Evolutionary conservation across 805 yeast genomes (phyloP).

Genomic region (Candida incommunis): DNA sequence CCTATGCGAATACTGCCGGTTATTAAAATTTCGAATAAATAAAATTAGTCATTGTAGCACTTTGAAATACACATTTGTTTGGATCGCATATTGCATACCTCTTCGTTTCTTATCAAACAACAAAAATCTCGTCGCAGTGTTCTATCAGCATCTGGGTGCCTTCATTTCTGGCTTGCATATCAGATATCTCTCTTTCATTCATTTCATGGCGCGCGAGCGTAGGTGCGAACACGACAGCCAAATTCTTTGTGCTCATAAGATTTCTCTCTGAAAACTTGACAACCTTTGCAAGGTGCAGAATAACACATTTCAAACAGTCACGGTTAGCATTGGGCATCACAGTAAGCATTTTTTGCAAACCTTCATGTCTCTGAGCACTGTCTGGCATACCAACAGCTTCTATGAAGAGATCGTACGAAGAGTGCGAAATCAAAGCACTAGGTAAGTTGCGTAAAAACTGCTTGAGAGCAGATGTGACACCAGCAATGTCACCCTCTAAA

Average conservation of each 20-base stretch:
- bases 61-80: too few relatives aligned
- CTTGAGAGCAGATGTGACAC: constrained; percentile 75
- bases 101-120: background rate
- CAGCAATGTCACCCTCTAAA: constrained; percentile 60
- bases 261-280: constrained; percentile 39
- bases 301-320: constrained; percentile 38
- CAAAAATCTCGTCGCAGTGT: constrained; percentile 9
- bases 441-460: constrained; percentile 76
- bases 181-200: constrained; percentile 71
- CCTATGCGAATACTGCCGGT: too few relatives aligned
- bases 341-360: constrained; percentile 31
- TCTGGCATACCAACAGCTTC: constrained; percentile 26
- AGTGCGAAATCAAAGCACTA: constrained; percentile 67
- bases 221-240: constrained; percentile 91
- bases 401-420: constrained; percentile 53
- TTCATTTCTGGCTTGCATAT: constrained; percentile 68
- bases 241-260: constrained; percentile 70
- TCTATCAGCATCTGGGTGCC: constrained; percentile 56
- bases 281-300: constrained; percentile 53
- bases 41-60: too few relatives aligned
- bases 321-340: constrained; percentile 57
- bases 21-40: too few relatives aligned
- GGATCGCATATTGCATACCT: background rate
- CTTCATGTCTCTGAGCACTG: constrained; percentile 24
- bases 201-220: constrained; percentile 67